These are phyloP conservation scores for Casuarina equisetifolia DNA, from an alignment of 306 rosid species.

Conservation along the genomic window DNA sequence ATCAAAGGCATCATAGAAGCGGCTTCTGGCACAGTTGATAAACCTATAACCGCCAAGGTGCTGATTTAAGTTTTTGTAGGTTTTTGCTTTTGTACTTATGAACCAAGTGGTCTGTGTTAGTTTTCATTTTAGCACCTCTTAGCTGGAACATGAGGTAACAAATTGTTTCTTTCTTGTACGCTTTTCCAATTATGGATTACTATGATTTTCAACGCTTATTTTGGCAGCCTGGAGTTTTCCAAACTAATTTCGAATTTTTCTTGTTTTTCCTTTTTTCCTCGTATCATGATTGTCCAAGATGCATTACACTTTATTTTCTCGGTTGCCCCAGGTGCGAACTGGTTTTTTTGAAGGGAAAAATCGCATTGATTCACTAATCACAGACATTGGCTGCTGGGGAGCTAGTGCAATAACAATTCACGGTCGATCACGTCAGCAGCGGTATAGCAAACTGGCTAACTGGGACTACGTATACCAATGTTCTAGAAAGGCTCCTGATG, in stretches of 20 bases:
- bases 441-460: slow-evolving; percentile 97
- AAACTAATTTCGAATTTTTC: neutral
- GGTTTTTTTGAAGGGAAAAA: slow-evolving; percentile 91
- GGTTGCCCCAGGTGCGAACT: slow-evolving; percentile 68
- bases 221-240: slow-evolving; percentile 1
- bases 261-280: slow-evolving; percentile 1
- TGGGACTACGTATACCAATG: slow-evolving; percentile 87
- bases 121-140: slow-evolving; percentile 22
- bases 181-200: slow-evolving; percentile 4
- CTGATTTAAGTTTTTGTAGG: slow-evolving; percentile 12
- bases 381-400: slow-evolving; percentile 81
- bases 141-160: neutral
- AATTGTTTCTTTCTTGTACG: slow-evolving; percentile 11
- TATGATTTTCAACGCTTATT: slow-evolving; percentile 4
- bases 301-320: slow-evolving; percentile 10
- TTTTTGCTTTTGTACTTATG: neutral
- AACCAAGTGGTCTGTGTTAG: slow-evolving; percentile 2
- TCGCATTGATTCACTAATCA: slow-evolving; percentile 79
- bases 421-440: slow-evolving; percentile 94
- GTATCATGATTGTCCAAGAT: slow-evolving; percentile 11
- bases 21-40: slow-evolving; percentile 67
- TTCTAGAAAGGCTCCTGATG: slow-evolving; percentile 56
- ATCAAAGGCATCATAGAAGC: slow-evolving; percentile 72
- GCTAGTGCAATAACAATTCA: slow-evolving; percentile 84
- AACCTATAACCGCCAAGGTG: slow-evolving; percentile 77